Evolutionary conservation across 2,329 filamentous ascomycete genomes (phyloP), one percentile per base, ranked within the genome.

Genomic region (Fusarium sacchari): DNA sequence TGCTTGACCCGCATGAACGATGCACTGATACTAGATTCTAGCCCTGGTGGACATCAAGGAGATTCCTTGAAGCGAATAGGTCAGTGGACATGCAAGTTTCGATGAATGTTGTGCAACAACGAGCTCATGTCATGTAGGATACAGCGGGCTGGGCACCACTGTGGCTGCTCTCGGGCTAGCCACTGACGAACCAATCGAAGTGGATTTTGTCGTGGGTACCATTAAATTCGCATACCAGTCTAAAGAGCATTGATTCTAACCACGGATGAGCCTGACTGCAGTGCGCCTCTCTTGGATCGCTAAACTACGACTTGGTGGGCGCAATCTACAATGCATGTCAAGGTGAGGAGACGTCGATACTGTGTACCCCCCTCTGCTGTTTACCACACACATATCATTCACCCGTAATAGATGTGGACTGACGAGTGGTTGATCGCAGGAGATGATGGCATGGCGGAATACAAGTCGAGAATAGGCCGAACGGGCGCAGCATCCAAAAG

Each of bases 211-310:
- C 62, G 91, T 92, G 82, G 76, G 89, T 82, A 55, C 64, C 64
- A 58, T 72, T 58, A 47, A 59, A 65, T 43, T 39, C 63, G 62
- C 60, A 72, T 73, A 65, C 69, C 50, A 66, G 42, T 50, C 49
- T 26, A 60, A 22, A 62, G 59, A 47, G 43, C 52, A 69, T 63
- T 68, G 59, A 61, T 47, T 57, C 75, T 77, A 75, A 77, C 69
- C 46, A 47, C 52, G 44, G 30, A 44, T 49, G 58, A 66, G 64
- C 62, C 60, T 56, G 60, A 52, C 40, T 71, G 46, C 72, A 93
- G 91, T 89, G 93, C 30, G 94, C 96, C 2, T 98, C 96, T 1
- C 83, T 98, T 10, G 96, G 96, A 24, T 90, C 90, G 14, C 80
- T 98, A 46, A 94, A 91, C 60, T 85, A 88, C 46, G 87, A 89